Evolutionary conservation across 441 rosid species (phyloP).

Genomic region (Daphne laureola): DNA sequence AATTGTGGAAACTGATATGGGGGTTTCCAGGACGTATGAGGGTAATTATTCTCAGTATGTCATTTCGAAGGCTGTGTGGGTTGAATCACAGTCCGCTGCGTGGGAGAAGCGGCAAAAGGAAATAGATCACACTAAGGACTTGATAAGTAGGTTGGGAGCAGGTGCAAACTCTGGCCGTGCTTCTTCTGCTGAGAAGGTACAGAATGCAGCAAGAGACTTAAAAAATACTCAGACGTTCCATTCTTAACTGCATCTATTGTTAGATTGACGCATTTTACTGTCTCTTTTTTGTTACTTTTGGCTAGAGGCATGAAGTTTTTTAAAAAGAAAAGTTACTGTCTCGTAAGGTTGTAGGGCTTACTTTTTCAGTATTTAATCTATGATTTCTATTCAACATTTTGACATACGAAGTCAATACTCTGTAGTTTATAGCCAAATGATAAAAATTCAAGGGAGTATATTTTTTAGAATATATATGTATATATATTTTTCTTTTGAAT

Average conservation of each 20-base stretch:
- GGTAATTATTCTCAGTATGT: conserved; percentile 90
- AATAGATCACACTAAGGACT: conserved; percentile 67
- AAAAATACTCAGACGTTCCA: background rate
- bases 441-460: too few species aligned
- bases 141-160: conserved; percentile 64
- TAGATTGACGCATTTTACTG: background rate
- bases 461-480: too few species aligned
- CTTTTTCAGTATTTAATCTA: background rate
- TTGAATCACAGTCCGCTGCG: conserved; percentile 70
- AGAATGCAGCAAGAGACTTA: background rate
- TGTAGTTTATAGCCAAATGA: too few species aligned
- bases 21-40: conserved; percentile 69
- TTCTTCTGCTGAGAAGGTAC: conserved; percentile 92
- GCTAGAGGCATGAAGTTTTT: background rate
- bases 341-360: background rate
- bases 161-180: conserved; percentile 94
- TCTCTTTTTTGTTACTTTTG: background rate
- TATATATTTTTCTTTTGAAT: too few species aligned
- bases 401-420: too few species aligned
- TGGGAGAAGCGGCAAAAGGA: conserved; percentile 95
- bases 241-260: background rate
- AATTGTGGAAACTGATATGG: conserved; percentile 95
- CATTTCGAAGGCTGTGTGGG: conserved; percentile 64
- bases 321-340: background rate
- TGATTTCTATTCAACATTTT: too few species aligned